Evolutionary conservation across 2,329 filamentous ascomycete species (phyloP).

Genomic region (Stromatinia cepivora): DNA sequence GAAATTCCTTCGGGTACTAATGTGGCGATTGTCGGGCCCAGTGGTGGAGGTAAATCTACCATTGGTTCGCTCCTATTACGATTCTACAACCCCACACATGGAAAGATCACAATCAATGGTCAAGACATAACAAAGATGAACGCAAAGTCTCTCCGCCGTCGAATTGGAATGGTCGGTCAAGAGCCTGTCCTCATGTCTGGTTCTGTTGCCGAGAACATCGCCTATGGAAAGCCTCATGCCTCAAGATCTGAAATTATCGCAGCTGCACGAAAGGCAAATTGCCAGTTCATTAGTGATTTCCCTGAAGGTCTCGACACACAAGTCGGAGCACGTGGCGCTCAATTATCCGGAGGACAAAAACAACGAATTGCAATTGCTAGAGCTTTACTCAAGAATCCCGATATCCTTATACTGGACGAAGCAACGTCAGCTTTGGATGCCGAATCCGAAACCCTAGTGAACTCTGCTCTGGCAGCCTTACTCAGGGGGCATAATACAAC

Average conservation of each 20-base stretch:
- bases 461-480: constrained; percentile 79
- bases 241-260: constrained; percentile 77
- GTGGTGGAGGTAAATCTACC: constrained; percentile 93
- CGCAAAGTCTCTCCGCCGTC: constrained; percentile 84
- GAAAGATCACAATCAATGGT: constrained; percentile 79
- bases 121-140: constrained; percentile 84
- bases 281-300: constrained; percentile 94
- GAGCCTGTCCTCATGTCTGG: constrained; percentile 92
- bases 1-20: constrained; percentile 91
- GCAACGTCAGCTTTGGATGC: constrained; percentile 94
- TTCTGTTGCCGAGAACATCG: constrained; percentile 83
- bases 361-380: constrained; percentile 96
- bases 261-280: constrained; percentile 90
- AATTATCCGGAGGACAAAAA: constrained; percentile 94
- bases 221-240: constrained; percentile 82
- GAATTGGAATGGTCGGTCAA: constrained; percentile 93
- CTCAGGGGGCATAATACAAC: constrained; percentile 90
- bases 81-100: constrained; percentile 82
- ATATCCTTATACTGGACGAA: constrained; percentile 96
- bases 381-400: constrained; percentile 90
- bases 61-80: constrained; percentile 87
- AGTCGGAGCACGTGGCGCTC: constrained; percentile 87
- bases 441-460: constrained; percentile 95
- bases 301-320: constrained; percentile 93
- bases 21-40: constrained; percentile 94